Conservation (phyloP, 2,329 filamentous ascomycete species). For the Lojkania enalia region DNA sequence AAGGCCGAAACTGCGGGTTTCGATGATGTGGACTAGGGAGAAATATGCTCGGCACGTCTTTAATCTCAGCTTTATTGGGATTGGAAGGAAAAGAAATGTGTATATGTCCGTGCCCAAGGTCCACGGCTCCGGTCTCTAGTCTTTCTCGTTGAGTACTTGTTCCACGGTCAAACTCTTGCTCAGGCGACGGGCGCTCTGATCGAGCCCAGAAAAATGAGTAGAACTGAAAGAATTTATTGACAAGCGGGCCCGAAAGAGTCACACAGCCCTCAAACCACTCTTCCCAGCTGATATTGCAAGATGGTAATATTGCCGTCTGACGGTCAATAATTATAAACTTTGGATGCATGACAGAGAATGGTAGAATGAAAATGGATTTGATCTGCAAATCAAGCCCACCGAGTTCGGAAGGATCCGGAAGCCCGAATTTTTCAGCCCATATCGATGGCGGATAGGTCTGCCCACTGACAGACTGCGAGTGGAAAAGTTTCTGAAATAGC, state of each 20-base stretch:
- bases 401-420: conserved; percentile 61
- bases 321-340: conserved; percentile 80
- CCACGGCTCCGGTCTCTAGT: neutral
- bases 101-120: conserved; percentile 12
- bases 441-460: conserved; percentile 61
- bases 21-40: conserved; percentile 74
- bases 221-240: conserved; percentile 66
- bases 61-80: neutral
- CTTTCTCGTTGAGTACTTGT: neutral
- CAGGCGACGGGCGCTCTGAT: conserved; percentile 18
- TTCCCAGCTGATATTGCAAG: conserved; percentile 86
- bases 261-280: conserved; percentile 83
- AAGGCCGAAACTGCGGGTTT: conserved; percentile 65
- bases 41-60: conserved; percentile 60
- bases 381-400: conserved; percentile 68
- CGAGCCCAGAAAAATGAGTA: conserved; percentile 70
- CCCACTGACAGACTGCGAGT: conserved; percentile 66
- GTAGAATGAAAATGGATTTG: conserved; percentile 78
- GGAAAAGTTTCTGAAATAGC: conserved; percentile 73
- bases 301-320: conserved; percentile 68
- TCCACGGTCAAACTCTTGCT: neutral
- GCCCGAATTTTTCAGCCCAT: conserved; percentile 65
- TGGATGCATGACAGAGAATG: conserved; percentile 85
- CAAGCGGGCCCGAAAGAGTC: conserved; percentile 64
- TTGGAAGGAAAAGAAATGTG: conserved; percentile 4